These are phyloP conservation scores for Mesembryanthemum crystallinum DNA, from an alignment of 148 eudicot genomes.

Conservation along the genomic window DNA sequence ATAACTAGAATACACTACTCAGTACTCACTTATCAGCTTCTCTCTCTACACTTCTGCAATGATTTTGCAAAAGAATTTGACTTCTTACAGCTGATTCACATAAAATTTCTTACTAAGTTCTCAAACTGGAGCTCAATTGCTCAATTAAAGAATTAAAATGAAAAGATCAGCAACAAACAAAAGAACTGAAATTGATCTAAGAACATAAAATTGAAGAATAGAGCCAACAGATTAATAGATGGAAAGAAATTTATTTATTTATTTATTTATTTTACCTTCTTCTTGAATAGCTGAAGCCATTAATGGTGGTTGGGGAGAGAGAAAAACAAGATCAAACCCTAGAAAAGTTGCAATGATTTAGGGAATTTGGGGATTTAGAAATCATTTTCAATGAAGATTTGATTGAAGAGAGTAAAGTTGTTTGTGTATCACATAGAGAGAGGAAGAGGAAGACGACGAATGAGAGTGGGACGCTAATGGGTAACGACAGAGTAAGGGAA, in stretches of 20 bases:
- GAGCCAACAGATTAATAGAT: neutral
- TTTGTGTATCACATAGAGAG: neutral
- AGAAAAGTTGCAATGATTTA: neutral
- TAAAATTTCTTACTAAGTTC: neutral
- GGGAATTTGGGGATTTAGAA: neutral
- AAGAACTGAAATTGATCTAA: neutral
- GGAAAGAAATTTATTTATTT: neutral
- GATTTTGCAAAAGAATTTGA: neutral
- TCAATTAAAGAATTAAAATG: neutral
- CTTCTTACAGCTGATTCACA: neutral
- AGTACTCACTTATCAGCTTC: neutral
- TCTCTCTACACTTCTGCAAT: neutral
- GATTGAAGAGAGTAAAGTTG: slow-evolving; percentile 1
- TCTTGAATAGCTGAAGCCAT: slow-evolving; percentile 10
- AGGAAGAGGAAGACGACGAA: neutral
- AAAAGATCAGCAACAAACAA: neutral
- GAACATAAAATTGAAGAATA: neutral
- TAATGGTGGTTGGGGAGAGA: neutral
- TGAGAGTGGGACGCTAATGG: neutral
- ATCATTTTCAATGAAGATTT: neutral
- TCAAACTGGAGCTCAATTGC: neutral
- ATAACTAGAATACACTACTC: neutral
- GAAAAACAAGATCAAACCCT: neutral
- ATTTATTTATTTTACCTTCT: neutral
- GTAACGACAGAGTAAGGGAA: neutral